Percentiles rank a stretch among this genome's conserved stretches.
Evolutionary conservation across 208 protist species (phyloP).

Genomic region (Kentomonas sorsogonicus): DNA sequence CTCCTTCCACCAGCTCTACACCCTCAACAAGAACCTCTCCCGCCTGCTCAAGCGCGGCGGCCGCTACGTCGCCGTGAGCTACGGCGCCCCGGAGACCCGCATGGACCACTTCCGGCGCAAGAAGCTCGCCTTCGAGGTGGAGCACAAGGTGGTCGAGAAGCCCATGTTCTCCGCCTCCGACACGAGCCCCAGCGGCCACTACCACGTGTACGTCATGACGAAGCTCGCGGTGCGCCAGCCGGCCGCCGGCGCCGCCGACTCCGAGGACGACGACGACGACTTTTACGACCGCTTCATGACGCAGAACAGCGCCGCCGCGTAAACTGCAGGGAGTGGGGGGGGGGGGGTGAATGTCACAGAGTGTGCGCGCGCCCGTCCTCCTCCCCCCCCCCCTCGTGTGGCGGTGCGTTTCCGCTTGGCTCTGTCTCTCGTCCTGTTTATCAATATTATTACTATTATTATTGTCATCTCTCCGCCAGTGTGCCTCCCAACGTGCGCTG

Average conservation of each 20-base stretch:
- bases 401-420: not conserved
- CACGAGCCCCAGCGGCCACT: conserved; percentile 67
- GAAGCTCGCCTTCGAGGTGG: conserved; percentile 81
- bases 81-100: conserved; percentile 84
- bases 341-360: no score
- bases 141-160: conserved; percentile 84
- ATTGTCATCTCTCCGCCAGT: no score
- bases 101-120: conserved; percentile 88
- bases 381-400: not conserved
- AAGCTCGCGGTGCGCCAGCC: conserved; percentile 52
- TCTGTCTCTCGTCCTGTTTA: conserved; percentile 5
- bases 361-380: no score
- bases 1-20: conserved; percentile 87
- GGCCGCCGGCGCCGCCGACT: conserved; percentile 41
- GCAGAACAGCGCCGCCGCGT: conserved; percentile 44
- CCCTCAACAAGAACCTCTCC: conserved; percentile 85
- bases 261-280: conserved; percentile 85
- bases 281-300: conserved; percentile 92
- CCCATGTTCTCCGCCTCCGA: conserved; percentile 79
- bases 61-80: conserved; percentile 79
- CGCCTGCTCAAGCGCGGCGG: conserved; percentile 85
- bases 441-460: no score
- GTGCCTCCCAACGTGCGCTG: no score
- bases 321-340: conserved; percentile 10
- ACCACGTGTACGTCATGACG: conserved; percentile 90